phyloP scores from a whole-genome alignment of 495 filamentous ascomycete species.

The Aspergillus coremiiformis region DNA sequence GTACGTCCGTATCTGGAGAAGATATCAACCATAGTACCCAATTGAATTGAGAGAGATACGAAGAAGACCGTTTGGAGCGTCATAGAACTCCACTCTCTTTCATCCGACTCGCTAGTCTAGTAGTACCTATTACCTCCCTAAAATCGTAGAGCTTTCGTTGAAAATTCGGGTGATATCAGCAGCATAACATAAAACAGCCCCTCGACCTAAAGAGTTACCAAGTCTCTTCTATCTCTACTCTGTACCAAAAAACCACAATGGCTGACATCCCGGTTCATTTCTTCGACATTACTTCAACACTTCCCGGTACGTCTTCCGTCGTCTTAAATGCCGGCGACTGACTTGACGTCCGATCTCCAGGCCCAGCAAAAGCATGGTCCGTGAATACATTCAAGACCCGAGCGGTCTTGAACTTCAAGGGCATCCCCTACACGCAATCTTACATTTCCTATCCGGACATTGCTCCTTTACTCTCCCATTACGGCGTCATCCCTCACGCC shows the following conservation, averaged over 20 bases:
- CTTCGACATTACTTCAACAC: constrained; percentile 30
- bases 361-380: constrained; percentile 32
- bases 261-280: constrained; percentile 29
- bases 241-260: constrained; percentile 16
- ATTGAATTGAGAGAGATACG: too few species aligned
- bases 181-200: background rate
- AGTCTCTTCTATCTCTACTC: too few species aligned
- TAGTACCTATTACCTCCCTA: too few species aligned
- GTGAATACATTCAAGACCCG: constrained; percentile 34
- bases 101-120: too few species aligned
- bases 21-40: too few species aligned
- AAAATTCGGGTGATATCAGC: too few species aligned
- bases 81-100: too few species aligned
- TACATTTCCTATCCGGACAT: constrained; percentile 40
- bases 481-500: constrained; percentile 21
- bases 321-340: background rate
- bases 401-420: constrained; percentile 35
- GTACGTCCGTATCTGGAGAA: too few species aligned
- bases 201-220: background rate
- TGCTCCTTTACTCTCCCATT: constrained; percentile 21
- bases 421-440: constrained; percentile 34
- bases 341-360: constrained; percentile 14
- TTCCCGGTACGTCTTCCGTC: constrained; percentile 20
- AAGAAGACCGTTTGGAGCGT: too few species aligned
- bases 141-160: background rate